Conservation (phyloP, 23 red algal genomes). For the Agarophyton chilense region DNA sequence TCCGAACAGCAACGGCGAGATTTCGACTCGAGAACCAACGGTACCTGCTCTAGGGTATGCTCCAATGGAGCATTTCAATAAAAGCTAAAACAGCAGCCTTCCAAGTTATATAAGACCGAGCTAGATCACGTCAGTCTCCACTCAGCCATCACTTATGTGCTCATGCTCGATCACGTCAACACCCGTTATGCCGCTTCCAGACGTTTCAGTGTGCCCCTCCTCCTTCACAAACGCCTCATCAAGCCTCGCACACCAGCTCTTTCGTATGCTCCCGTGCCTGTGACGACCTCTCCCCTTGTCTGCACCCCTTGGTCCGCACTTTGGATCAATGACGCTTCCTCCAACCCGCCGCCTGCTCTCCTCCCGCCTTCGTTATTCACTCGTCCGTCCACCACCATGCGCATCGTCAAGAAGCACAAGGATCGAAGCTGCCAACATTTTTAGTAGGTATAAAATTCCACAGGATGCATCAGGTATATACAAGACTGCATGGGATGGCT, state of each 20-base stretch:
- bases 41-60: too few relatives aligned
- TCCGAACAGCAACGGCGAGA: too few relatives aligned
- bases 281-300: not conserved
- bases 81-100: too few relatives aligned
- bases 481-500: too few relatives aligned
- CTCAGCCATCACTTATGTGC: too few relatives aligned
- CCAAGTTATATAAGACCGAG: too few relatives aligned
- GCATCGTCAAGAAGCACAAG: conserved; percentile 1
- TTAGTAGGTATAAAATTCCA: too few relatives aligned
- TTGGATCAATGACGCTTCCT: not conserved
- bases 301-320: not conserved
- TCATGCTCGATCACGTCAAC: too few relatives aligned
- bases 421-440: not conserved
- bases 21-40: too few relatives aligned
- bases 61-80: too few relatives aligned
- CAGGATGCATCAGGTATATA: too few relatives aligned
- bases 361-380: not conserved
- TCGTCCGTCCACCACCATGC: not conserved
- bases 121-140: too few relatives aligned
- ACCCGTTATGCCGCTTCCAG: not conserved
- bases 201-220: not conserved
- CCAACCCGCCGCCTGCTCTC: not conserved
- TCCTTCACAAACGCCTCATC: not conserved
- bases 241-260: not conserved
- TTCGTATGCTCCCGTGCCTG: not conserved